Evolutionary conservation across 139 green algal genomes (phyloP), one percentile per base, ranked within the genome.

Genomic region (Picochlorum sp.): DNA sequence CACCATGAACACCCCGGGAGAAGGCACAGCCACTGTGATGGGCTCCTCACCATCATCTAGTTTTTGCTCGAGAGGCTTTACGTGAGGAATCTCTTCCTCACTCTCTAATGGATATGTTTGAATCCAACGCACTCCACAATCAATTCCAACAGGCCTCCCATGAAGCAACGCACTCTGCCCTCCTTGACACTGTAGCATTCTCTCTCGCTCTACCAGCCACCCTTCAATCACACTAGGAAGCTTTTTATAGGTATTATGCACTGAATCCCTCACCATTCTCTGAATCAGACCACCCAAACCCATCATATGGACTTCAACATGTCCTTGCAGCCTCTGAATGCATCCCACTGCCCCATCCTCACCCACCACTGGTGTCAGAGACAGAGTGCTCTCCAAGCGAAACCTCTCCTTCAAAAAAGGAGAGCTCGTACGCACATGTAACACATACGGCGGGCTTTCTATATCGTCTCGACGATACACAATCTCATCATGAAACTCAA

Each of bases 201-300:
- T 61, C 14, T 68, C 41, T 3, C 74, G 60, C 59, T 69, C 74
- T 24, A 45, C 46, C 26, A 66, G 44, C 74, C 74, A 81, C 34
- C 61, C 59, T 30, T 49, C 28, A 45, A 80, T 65, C 49, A 82
- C 67, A 28, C 51, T 32, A 4, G 75, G 75, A 32, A 82, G 64
- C 71, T 72, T 64, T 21, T 23, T 32, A 60, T 78, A 78, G 6
- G 69, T 67, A 13, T 77, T 73, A 1, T 30, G 3, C 44, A 82
- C 65, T 20, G n/a, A 64, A 60, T 75, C 66, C 26, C 60, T 58
- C 13, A 82, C 57, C 14, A 71, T 66, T 10, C 44, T n/a, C 58
- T 80, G 61, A 14, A 79, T 69, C 10, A 82, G 62, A n/a, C 65
- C 45, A 34, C 71, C 71, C 38, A 78, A 38, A 16, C 71, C 71